These are phyloP conservation scores for Sugiyamaella valdiviana DNA, from an alignment of 805 yeast species.

Conservation along the genomic window DNA sequence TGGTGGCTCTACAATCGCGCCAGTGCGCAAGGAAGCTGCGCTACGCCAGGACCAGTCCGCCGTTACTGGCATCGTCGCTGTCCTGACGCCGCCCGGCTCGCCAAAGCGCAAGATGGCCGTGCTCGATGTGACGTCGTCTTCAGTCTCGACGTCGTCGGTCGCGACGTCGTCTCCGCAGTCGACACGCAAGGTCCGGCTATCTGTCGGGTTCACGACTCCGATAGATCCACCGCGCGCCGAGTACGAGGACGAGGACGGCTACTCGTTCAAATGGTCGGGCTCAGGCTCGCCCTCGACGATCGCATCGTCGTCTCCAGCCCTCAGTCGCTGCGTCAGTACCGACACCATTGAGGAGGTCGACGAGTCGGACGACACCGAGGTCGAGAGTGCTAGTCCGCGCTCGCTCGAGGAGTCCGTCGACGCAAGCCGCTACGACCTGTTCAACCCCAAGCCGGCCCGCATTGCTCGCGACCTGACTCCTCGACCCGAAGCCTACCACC, in stretches of 20 bases:
- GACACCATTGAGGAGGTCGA: conserved; percentile 7
- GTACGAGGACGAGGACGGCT: conserved; percentile 11
- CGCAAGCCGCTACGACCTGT: too few species aligned
- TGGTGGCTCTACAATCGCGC: neutral
- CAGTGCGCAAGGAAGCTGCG: neutral
- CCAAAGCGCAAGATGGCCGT: neutral
- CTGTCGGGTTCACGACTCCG: neutral
- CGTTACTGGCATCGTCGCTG: neutral
- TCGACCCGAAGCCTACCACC: too few species aligned
- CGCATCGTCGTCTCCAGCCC: neutral
- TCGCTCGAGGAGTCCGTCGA: too few species aligned
- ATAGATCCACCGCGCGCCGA: neutral
- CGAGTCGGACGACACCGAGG: neutral
- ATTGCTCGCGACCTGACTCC: neutral
- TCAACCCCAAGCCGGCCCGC: neutral
- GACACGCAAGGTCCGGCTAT: neutral
- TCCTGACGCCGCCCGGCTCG: neutral
- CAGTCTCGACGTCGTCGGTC: neutral
- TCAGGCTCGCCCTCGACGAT: neutral
- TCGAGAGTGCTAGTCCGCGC: neutral
- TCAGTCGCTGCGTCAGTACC: conserved; percentile 3
- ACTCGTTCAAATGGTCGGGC: neutral
- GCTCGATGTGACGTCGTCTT: neutral
- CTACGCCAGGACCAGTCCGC: neutral
- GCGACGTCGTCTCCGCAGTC: too few species aligned